These are phyloP conservation scores for Chalaropsis thielavioides DNA, from an alignment of 2,329 filamentous ascomycete species.

Conservation along the genomic window DNA sequence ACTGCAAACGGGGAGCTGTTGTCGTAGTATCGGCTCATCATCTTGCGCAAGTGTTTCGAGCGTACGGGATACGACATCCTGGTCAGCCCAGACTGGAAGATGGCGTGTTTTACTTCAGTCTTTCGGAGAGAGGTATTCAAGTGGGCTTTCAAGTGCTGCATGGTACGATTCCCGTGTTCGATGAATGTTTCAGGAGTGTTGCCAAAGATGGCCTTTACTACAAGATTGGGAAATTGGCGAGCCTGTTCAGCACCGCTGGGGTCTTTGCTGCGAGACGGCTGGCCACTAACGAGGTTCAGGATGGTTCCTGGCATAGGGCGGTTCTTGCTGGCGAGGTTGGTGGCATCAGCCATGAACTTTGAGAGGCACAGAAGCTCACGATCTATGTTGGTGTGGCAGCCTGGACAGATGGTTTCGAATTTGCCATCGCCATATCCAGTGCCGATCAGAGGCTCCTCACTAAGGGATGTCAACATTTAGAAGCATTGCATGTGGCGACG, in stretches of 20 bases:
- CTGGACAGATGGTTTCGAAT: constrained; percentile 36
- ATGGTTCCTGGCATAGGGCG: constrained; percentile 55
- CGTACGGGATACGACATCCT: neutral
- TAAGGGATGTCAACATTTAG: neutral
- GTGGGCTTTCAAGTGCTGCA: constrained; percentile 3
- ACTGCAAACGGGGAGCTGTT: constrained; percentile 51
- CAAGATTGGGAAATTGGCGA: constrained; percentile 42
- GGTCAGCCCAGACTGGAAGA: neutral
- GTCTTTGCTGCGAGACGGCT: constrained; percentile 24
- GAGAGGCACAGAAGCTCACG: constrained; percentile 45
- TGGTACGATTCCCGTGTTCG: neutral
- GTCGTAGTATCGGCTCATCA: constrained; percentile 58
- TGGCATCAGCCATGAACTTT: constrained; percentile 46
- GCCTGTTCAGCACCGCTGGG: constrained; percentile 7
- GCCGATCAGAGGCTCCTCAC: constrained; percentile 27
- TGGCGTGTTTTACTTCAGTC: neutral
- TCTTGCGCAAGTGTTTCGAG: constrained; percentile 34
- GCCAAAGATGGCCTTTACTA: constrained; percentile 30
- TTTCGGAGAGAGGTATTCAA: neutral
- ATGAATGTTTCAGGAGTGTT: neutral
- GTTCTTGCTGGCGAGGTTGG: constrained; percentile 31
- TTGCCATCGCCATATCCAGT: constrained; percentile 46
- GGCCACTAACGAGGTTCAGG: constrained; percentile 38
- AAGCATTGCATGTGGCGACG: too few species aligned
- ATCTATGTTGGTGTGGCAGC: constrained; percentile 36